Evolutionary conservation across 257 asterid species (phyloP).

Genomic region (Cruciata laevipes): DNA sequence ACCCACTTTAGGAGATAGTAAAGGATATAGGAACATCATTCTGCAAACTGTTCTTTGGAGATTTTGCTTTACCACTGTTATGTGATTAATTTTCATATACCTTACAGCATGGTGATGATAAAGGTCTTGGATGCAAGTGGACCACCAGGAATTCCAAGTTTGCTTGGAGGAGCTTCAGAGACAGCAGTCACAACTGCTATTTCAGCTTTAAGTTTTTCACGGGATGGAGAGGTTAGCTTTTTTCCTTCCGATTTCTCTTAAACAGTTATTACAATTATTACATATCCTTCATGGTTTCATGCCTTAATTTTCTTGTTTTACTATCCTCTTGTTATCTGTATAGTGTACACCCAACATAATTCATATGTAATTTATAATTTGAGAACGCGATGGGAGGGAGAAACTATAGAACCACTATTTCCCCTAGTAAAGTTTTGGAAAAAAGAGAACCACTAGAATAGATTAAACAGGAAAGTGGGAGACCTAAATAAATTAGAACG

Average conservation of each 20-base stretch:
- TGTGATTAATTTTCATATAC: conserved; percentile 13
- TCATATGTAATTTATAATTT: neutral
- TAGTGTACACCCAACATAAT: neutral
- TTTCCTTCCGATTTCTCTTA: conserved; percentile 6
- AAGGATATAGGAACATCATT: neutral
- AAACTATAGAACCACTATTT: neutral
- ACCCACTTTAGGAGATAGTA: neutral
- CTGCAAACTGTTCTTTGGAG: neutral
- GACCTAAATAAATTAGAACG: neutral
- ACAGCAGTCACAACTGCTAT: conserved; percentile 56
- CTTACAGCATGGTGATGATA: conserved; percentile 75
- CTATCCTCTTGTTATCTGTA: neutral
- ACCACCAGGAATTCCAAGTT: conserved; percentile 85
- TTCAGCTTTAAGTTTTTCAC: conserved; percentile 91
- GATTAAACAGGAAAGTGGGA: neutral
- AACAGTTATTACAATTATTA: neutral
- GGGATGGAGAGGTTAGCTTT: conserved; percentile 86
- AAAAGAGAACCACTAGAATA: neutral
- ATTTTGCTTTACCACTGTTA: neutral
- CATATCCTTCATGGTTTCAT: neutral
- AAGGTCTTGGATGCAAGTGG: conserved; percentile 97
- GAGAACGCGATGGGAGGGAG: neutral
- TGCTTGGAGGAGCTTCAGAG: conserved; percentile 67
- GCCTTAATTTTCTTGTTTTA: neutral
- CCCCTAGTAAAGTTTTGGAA: neutral